phyloP scores from a whole-genome alignment of 768 basidiomycete species.

The Collybia mongolica region DNA sequence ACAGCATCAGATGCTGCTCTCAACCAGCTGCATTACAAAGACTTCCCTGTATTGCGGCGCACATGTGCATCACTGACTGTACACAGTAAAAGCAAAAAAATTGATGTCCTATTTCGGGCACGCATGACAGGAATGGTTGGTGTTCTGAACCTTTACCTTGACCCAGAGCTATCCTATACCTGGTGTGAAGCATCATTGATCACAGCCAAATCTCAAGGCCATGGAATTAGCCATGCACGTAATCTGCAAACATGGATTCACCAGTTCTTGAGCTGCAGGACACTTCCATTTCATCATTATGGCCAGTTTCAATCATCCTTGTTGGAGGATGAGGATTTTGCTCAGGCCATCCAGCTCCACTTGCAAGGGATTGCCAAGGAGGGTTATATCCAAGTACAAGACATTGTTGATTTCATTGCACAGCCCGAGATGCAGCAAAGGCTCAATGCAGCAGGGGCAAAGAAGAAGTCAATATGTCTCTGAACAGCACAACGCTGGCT shows the following conservation, averaged over 20 bases:
- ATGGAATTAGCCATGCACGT: constrained; percentile 23
- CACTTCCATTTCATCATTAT: background rate
- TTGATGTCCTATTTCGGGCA: constrained; percentile 27
- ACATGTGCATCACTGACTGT: constrained; percentile 17
- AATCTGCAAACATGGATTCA: constrained; percentile 29
- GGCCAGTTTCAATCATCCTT: background rate
- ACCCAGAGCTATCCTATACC: constrained; percentile 24
- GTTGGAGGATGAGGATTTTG: constrained; percentile 31
- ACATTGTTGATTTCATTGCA: constrained; percentile 29
- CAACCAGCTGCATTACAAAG: constrained; percentile 6
- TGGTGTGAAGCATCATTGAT: constrained; percentile 31
- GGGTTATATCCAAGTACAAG: constrained; percentile 23
- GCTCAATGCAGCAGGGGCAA: constrained; percentile 5
- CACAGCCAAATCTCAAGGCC: constrained; percentile 24
- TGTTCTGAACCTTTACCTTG: constrained; percentile 31
- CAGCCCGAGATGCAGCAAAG: constrained; percentile 19
- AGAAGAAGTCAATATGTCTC: constrained; percentile 14
- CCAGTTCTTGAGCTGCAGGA: constrained; percentile 12
- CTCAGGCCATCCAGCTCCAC: constrained; percentile 21
- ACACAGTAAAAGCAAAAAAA: constrained; percentile 23
- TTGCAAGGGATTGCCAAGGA: constrained; percentile 23
- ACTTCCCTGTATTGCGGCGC: constrained; percentile 9
- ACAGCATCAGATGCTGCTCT: constrained; percentile 7
- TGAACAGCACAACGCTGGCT: constrained; percentile 32
- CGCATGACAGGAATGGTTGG: constrained; percentile 29